phyloP scores from a whole-genome alignment of 1,284 basidiomycete species.

The Athelia sp. region DNA sequence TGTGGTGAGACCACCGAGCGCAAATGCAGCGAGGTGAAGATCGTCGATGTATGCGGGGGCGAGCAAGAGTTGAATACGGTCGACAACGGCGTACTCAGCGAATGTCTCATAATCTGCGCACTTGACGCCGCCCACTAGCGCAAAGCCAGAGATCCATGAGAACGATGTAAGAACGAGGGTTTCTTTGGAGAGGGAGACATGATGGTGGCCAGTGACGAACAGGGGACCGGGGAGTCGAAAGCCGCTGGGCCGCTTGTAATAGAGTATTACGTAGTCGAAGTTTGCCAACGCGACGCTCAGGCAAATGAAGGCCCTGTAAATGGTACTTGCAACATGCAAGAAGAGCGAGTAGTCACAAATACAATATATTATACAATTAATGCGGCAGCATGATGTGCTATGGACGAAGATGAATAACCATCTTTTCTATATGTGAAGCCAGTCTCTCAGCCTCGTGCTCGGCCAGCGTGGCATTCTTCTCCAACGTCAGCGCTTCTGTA shows the following conservation, averaged over 20 bases:
- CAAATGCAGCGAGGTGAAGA: slow-evolving; percentile 71
- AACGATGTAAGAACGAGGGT: slow-evolving; percentile 34
- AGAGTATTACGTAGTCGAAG: too few relatives aligned
- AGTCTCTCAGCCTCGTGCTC: slow-evolving; percentile 65
- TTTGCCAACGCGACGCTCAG: too few relatives aligned
- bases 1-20: slow-evolving; percentile 74
- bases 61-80: slow-evolving; percentile 61
- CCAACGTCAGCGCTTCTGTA: slow-evolving; percentile 74
- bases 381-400: too few relatives aligned
- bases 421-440: slow-evolving; percentile 44
- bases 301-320: too few relatives aligned
- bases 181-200: too few relatives aligned
- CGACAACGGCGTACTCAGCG: slow-evolving; percentile 71
- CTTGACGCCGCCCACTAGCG: slow-evolving; percentile 49
- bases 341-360: too few relatives aligned
- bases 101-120: slow-evolving; percentile 66
- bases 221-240: too few relatives aligned
- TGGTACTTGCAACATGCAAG: too few relatives aligned
- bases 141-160: slow-evolving; percentile 27
- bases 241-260: too few relatives aligned
- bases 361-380: too few relatives aligned
- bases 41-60: slow-evolving; percentile 70
- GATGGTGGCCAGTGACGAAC: too few relatives aligned
- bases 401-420: slow-evolving; percentile 27
- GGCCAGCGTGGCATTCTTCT: slow-evolving; percentile 58